A percentile compares a stretch with the other conserved stretches of the same genome.
Evolutionary conservation across 257 asterid species (phyloP).

Genomic region (Rauvolfia tetraphylla): DNA sequence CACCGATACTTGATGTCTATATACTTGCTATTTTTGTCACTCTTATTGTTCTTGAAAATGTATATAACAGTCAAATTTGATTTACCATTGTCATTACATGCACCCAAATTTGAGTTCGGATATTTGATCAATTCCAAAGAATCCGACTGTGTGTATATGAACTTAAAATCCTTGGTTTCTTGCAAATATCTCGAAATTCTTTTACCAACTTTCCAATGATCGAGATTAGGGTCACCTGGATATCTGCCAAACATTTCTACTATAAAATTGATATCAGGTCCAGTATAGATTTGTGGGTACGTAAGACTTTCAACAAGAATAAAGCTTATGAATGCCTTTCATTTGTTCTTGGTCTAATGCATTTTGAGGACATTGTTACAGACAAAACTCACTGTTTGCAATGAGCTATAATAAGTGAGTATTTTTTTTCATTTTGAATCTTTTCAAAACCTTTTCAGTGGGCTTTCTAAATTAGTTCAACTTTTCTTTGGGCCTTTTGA

Average conservation of each 20-base stretch:
- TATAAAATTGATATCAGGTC: neutral
- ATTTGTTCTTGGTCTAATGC: neutral
- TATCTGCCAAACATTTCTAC: constrained; percentile 1
- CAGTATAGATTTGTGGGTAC: too few relatives aligned
- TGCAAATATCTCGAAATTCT: neutral
- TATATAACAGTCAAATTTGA: neutral
- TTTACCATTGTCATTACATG: constrained; percentile 5
- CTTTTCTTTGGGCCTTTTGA: too few relatives aligned
- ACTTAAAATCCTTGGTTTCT: neutral
- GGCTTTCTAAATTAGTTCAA: too few relatives aligned
- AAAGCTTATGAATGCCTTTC: neutral
- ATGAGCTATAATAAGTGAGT: too few relatives aligned
- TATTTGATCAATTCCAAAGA: neutral
- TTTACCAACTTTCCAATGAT: neutral
- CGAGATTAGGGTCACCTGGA: neutral
- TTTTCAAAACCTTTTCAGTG: too few relatives aligned
- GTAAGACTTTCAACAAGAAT: neutral
- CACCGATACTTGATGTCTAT: too few relatives aligned
- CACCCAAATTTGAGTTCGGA: constrained; percentile 16
- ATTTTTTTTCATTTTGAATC: too few relatives aligned
- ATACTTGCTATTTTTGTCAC: too few relatives aligned
- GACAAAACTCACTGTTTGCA: too few relatives aligned
- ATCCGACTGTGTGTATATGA: neutral
- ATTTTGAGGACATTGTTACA: neutral
- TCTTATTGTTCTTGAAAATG: too few relatives aligned